Evolutionary conservation across 106 monocot species (phyloP), one percentile per base, ranked within the genome.

Genomic region (Chionographis japonica): DNA sequence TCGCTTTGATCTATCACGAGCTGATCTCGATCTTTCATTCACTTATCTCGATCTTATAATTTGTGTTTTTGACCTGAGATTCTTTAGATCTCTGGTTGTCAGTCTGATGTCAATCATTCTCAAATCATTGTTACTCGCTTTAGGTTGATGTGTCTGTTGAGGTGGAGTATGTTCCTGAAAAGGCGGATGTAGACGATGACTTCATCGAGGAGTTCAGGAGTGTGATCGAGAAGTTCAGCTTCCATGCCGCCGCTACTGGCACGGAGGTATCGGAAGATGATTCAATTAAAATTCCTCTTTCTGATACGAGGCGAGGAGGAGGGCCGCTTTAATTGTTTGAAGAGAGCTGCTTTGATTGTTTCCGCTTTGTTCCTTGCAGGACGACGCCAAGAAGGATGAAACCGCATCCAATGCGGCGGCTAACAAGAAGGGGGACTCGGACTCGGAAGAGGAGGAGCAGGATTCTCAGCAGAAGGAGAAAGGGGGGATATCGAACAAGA

Each of bases 141-240:
- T 67, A 91, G 95, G 56, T 89, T 54, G 78, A 78, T 46, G 69
- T 83, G 62, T 38, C 71, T 0, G 90, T 93, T 11, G 98, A 98
- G 63, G 73, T 98, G 49, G 98, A 93, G 73, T 98, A 88, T 52
- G 85, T 93, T 14, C 87, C 85, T 12, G 98, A 98, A 65, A 87
- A 90, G 85, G 87, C 85, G 36, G 87, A 93, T 13, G 8, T 98
- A 40, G 87, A 90, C 2, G 93, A 83, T 10, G 53, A 54, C 43
- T 68, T 90, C 42, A 60, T 90, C 4, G 83, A 90, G 58, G 93
- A 85, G 64, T 98, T 98, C 51, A 93, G 85, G 74, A 82, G 72
- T 38, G 83, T 98, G 5, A 78, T 98, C 54, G 90, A 90, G 69
- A 93, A 90, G 79, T 98, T 98, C 60, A 85, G 66, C 60, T 85